Evolutionary conservation across 495 filamentous ascomycete species (phyloP).

Genomic region (Tuber calosporum): DNA sequence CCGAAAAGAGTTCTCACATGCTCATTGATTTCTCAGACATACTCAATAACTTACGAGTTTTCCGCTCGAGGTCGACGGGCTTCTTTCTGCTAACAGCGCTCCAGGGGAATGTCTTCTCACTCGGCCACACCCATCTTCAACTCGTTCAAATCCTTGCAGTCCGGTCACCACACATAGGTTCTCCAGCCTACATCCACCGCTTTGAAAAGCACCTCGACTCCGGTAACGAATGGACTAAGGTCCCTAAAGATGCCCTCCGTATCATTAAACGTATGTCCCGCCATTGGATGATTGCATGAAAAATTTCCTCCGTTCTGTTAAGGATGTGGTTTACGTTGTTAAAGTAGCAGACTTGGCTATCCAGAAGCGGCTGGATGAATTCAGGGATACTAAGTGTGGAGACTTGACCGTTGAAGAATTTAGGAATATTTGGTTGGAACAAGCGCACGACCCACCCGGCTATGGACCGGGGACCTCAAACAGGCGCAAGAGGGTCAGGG

Average conservation of each 20-base stretch:
- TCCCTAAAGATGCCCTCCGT: conserved; percentile 74
- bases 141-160: conserved; percentile 35
- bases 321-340: conserved; percentile 91
- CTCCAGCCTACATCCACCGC: conserved; percentile 74
- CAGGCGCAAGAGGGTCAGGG: conserved; percentile 46
- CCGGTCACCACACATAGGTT: conserved; percentile 56
- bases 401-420: conserved; percentile 82
- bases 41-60: conserved; percentile 50
- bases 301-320: conserved; percentile 83
- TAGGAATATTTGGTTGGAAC: conserved; percentile 58
- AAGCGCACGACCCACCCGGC: conserved; percentile 69
- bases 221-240: conserved; percentile 61
- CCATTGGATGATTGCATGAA: conserved; percentile 98
- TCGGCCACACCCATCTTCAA: conserved; percentile 32
- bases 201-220: conserved; percentile 88
- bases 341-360: conserved; percentile 90
- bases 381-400: conserved; percentile 70
- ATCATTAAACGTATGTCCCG: conserved; percentile 86
- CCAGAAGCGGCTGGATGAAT: conserved; percentile 80
- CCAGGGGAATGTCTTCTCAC: not conserved
- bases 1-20: conserved; percentile 60
- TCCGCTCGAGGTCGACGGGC: not conserved
- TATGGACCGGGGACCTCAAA: conserved; percentile 57
- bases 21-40: conserved; percentile 91
- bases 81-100: not conserved